Percentiles rank a stretch among this genome's conserved stretches.
Evolutionary conservation across 345 rosid species (phyloP).

Genomic region (Aethionema arabicum): DNA sequence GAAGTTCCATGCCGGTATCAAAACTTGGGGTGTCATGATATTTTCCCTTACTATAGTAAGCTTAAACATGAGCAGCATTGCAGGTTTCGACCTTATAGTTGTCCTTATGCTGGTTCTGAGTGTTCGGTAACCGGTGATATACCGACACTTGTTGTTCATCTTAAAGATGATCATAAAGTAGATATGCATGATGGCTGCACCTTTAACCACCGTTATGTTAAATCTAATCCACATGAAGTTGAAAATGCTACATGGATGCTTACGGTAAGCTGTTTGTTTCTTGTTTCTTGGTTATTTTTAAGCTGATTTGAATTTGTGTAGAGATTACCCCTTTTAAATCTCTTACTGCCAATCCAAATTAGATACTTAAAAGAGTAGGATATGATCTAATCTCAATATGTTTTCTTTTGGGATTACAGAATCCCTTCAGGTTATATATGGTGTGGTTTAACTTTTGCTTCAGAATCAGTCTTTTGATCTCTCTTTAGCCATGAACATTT

Average conservation of each 20-base stretch:
- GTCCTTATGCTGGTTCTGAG: conserved; percentile 94
- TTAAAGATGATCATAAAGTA: conserved; percentile 84
- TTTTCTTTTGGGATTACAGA: no score
- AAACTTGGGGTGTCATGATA: conserved; percentile 70
- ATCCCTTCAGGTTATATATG: no score
- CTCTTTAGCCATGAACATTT: no score
- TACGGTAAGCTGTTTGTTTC: conserved; percentile 50
- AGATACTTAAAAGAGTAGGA: no score
- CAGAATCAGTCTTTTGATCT: no score
- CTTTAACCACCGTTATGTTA: conserved; percentile 89
- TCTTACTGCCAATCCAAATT: no score
- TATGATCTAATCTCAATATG: no score
- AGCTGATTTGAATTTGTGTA: not conserved
- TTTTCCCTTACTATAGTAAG: conserved; percentile 82
- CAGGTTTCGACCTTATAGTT: conserved; percentile 71
- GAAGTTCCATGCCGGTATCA: conserved; percentile 88
- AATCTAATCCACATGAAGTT: conserved; percentile 80
- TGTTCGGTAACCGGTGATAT: conserved; percentile 85
- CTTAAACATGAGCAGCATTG: conserved; percentile 84
- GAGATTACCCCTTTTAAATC: no score
- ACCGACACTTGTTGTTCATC: conserved; percentile 64
- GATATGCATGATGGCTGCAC: conserved; percentile 94
- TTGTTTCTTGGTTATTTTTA: not conserved
- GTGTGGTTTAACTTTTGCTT: no score
- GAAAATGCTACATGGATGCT: conserved; percentile 99